Percentiles rank a stretch among this genome's conserved stretches.
phyloP scores from a whole-genome alignment of 2,329 filamentous ascomycete genomes.

The Neofusicoccum cordaticola region DNA sequence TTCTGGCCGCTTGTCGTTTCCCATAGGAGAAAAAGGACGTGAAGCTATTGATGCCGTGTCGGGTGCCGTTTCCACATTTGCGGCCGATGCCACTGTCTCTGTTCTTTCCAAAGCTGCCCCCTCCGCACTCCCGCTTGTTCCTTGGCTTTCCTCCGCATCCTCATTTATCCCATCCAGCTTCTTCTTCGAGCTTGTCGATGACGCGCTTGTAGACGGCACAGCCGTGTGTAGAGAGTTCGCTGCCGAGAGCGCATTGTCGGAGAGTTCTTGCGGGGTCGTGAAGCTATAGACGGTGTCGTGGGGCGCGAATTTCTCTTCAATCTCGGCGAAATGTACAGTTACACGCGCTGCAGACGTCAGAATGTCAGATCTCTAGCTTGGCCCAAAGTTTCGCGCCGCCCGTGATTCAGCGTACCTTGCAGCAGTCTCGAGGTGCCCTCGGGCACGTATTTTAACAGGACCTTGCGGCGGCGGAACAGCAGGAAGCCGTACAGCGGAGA shows the following conservation, averaged over 20 bases:
- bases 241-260: constrained; percentile 81
- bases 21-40: constrained; percentile 9
- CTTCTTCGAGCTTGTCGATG: constrained; percentile 70
- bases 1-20: constrained; percentile 5
- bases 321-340: constrained; percentile 63
- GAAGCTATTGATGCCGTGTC: constrained; percentile 4
- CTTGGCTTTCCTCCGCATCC: constrained; percentile 69
- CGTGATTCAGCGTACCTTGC: constrained; percentile 65
- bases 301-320: constrained; percentile 69
- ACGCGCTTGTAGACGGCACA: constrained; percentile 69
- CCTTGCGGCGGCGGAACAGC: constrained; percentile 82
- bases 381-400: neutral
- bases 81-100: constrained; percentile 7
- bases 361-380: neutral
- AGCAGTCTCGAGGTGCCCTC: constrained; percentile 86
- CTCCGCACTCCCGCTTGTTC: neutral
- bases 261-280: constrained; percentile 70
- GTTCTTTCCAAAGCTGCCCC: constrained; percentile 6
- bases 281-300: constrained; percentile 85
- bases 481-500: constrained; percentile 91
- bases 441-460: constrained; percentile 88
- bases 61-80: constrained; percentile 16
- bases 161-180: constrained; percentile 92
- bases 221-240: constrained; percentile 88
- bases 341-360: constrained; percentile 65